Conservation (phyloP, 129 eudicot species). For the Saposhnikovia divaricata region DNA sequence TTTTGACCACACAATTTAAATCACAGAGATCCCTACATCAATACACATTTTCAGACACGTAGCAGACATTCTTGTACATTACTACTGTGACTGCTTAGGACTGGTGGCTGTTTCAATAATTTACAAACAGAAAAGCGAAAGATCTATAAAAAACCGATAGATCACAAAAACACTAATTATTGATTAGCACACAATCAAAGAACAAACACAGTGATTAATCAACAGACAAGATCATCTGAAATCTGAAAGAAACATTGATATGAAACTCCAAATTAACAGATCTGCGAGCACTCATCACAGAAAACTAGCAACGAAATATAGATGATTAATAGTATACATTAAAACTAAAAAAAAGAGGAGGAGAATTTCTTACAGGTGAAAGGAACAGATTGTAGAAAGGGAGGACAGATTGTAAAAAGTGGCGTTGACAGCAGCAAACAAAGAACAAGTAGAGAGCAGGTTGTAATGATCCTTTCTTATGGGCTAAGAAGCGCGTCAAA, state of each 20-base stretch:
- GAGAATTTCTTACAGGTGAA: slow-evolving; percentile 13
- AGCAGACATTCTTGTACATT: neutral
- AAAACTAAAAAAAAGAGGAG: no score
- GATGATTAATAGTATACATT: no score
- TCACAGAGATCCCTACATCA: neutral
- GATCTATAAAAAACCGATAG: neutral
- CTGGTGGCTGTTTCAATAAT: neutral
- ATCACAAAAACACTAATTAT: neutral
- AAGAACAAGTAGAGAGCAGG: neutral
- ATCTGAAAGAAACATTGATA: neutral
- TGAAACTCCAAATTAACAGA: neutral
- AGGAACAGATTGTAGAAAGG: neutral
- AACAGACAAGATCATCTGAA: neutral
- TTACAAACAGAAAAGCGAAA: neutral
- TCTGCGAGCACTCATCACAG: neutral
- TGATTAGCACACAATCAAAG: neutral
- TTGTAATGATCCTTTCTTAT: neutral
- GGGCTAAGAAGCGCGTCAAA: neutral
- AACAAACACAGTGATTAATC: neutral
- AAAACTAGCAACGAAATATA: neutral
- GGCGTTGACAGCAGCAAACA: neutral
- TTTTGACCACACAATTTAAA: neutral
- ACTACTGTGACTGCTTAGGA: neutral
- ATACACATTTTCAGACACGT: neutral
- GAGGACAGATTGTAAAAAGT: neutral